Evolutionary conservation across 352 stramenopile species (phyloP), one percentile per base, ranked within the genome.

Genomic region (Globisporangium perplexum): DNA sequence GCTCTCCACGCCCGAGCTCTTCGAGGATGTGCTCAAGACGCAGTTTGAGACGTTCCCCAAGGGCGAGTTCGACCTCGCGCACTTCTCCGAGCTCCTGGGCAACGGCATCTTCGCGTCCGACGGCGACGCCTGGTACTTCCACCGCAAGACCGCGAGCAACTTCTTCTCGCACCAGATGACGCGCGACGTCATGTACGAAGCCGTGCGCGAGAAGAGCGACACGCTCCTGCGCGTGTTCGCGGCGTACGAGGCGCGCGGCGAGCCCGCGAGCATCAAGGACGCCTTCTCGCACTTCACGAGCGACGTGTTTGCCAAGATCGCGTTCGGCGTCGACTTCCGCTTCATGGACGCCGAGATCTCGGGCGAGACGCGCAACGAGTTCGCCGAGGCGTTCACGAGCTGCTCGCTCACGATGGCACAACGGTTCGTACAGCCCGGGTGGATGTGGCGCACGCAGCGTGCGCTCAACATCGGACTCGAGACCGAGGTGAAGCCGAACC

Each of bases 71-170:
- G 53, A 68, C 53, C 14, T 78, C 71, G 45, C 53, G 53, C 57
- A 61, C 18, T 62, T 78, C 1, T 43, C 53, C 15, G 70, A 69
- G 14, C 49, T 83, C 2, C 18, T 80, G 1, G 68, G 64, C 18
- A 49, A 75, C 11, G 66, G 71, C 15, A 76, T 79, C 38, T 72
- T 82, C 31, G 53, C 61, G 4, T 61, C 69, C 14, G 68, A 84
- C 38, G 61, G 59, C 0, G 50, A 60, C 46, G 70, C 68, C 45
- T 80, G 72, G 70, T 38, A 67, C 7, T 60, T 65, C 18, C 72
- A 86, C 47, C 71, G 75, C 42, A 84, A 83, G 66, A 77, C 71
- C 0, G 56, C 68, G 7, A 82, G 67, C 46, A 66, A 69, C 7
- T 49, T 85, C 45, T 87, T 85, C 57, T 74, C 71, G n/a, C 57